Evolutionary conservation across 768 basidiomycete genomes (phyloP), one percentile per base, ranked within the genome.

Genomic region (Mrakia gelida): DNA sequence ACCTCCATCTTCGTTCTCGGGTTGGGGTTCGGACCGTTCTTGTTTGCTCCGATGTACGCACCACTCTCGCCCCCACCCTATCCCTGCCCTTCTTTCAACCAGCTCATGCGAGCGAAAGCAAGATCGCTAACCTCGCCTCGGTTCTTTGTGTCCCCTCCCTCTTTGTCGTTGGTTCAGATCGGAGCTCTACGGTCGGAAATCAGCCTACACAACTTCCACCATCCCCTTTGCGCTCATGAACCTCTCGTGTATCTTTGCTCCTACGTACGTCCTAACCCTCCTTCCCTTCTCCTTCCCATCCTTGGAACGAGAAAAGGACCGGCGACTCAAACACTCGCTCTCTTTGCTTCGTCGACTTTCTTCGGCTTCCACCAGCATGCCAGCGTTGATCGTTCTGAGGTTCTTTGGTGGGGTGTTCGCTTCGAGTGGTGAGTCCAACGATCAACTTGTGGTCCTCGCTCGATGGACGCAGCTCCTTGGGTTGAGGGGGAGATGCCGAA

Each of bases 391-490:
- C 56, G 21, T 75, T 38, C 67, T 79, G 6, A 45, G 78, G 38
- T 79, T 79, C 74, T 79, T 79, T 32, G 73, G 67, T 28, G 78
- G 78, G 6, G 18, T 74, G 9, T 79, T 70, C 38, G 78, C 43
- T 13, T 73, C 71, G 30, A 67, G 59, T 30, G 77, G 71, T 73
- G 49, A 34, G 71, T 32, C 26, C 45, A 10, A 7, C 38, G 38
- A 3, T 38, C 38, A 10, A 13, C 15, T 13, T n/a, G n/a, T n/a
- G n/a, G n/a, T n/a, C n/a, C n/a, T n/a, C n/a, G n/a, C n/a, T n/a
- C n/a, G n/a, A n/a, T n/a, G n/a, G n/a, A n/a, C n/a, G n/a, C n/a
- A n/a, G n/a, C n/a, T n/a, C n/a, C n/a, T n/a, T n/a, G n/a, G n/a
- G n/a, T n/a, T n/a, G n/a, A 16, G 15, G 18, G 18, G 49, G 28